A percentile compares a stretch with the other conserved stretches of the same genome.
phyloP scores from a whole-genome alignment of 441 rosid genomes.

The Gossypium lobatum region DNA sequence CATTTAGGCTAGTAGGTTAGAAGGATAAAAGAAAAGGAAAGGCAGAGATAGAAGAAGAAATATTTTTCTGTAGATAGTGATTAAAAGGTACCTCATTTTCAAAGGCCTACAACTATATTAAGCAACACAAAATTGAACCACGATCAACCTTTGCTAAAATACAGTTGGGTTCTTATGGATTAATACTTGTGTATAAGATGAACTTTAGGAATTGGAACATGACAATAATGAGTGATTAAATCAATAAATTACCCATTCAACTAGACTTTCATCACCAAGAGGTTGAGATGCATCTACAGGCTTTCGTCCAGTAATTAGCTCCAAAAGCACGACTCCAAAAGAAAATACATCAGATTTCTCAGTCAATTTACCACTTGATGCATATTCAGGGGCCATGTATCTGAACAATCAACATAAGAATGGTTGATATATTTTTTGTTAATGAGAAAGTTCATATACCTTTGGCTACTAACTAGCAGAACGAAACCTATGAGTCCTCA shows the following conservation, averaged over 20 bases:
- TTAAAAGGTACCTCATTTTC: background rate
- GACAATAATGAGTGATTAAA: background rate
- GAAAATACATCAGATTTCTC: constrained; percentile 95
- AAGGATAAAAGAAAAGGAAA: background rate
- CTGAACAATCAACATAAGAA: constrained; percentile 32
- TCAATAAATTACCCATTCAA: constrained; percentile 72
- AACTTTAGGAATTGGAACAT: background rate
- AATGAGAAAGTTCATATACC: constrained; percentile 4
- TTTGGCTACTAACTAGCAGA: constrained; percentile 6
- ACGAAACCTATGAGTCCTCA: background rate
- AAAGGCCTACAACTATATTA: constrained; percentile 5
- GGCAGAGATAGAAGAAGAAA: background rate
- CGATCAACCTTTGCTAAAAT: background rate
- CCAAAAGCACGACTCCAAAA: constrained; percentile 87
- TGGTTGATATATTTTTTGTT: background rate
- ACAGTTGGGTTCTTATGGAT: constrained; percentile 7
- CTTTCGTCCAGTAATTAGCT: constrained; percentile 89
- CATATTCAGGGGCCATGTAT: constrained; percentile 98
- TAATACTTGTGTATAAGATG: background rate
- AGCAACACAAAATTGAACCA: background rate
- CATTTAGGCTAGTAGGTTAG: background rate
- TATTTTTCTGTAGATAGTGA: background rate
- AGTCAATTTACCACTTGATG: constrained; percentile 90
- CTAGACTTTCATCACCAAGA: constrained; percentile 87
- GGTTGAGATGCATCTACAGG: constrained; percentile 88